Conservation (phyloP, 2,329 filamentous ascomycete genomes). For the Fusarium secorum region DNA sequence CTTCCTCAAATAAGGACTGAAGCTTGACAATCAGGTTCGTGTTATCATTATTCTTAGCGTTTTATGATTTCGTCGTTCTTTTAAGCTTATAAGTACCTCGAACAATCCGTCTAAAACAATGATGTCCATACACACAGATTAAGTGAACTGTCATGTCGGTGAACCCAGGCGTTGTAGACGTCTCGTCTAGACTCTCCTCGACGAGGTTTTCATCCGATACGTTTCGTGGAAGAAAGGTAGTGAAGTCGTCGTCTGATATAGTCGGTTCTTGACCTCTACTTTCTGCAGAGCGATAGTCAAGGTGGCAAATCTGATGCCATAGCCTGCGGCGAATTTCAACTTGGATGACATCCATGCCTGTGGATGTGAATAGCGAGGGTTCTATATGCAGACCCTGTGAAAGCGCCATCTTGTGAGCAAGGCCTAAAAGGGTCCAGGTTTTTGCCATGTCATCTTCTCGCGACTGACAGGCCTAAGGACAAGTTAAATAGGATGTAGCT, state of each 20-base stretch:
- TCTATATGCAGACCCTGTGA: not conserved
- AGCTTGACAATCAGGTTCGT: not conserved
- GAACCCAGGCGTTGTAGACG: not conserved
- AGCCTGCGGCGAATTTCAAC: not conserved
- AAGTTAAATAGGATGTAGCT: not conserved
- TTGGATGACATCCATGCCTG: not conserved
- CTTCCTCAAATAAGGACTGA: not conserved
- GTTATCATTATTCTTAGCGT: not conserved
- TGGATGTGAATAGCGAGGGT: not conserved
- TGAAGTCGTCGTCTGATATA: not conserved
- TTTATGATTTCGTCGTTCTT: not conserved
- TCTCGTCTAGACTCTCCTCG: not conserved
- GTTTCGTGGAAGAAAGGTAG: not conserved
- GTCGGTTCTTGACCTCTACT: not conserved
- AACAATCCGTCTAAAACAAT: not conserved
- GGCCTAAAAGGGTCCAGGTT: not conserved
- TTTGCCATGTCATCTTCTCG: not conserved
- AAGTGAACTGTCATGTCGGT: not conserved
- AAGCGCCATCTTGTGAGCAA: not conserved
- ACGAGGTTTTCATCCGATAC: not conserved
- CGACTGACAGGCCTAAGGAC: not conserved
- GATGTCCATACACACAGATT: not conserved
- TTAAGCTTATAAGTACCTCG: not conserved
- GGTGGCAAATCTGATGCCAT: constrained; percentile 1
- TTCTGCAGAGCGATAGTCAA: not conserved